Conservation (phyloP, 148 eudicot genomes). For the Camellia sinensis region DNA sequence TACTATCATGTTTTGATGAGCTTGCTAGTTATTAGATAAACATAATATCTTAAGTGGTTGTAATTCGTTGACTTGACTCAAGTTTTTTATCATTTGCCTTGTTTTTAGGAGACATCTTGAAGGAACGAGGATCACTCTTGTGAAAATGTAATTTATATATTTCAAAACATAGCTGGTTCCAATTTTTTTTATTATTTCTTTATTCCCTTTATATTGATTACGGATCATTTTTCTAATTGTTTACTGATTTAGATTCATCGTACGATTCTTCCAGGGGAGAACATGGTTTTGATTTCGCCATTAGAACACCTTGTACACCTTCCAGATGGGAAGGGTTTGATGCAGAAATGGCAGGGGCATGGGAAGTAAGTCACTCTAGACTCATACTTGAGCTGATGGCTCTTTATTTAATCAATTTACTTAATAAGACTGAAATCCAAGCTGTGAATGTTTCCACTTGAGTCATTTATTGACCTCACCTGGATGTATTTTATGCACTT, state of each 20-base stretch:
- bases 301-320: constrained; percentile 93
- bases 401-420: background rate
- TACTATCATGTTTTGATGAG: constrained; percentile 4
- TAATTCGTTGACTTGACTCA: constrained; percentile 18
- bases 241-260: constrained; percentile 7
- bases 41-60: background rate
- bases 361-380: constrained; percentile 62
- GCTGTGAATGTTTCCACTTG: background rate
- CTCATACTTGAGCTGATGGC: constrained; percentile 4
- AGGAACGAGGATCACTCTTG: constrained; percentile 89
- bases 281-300: constrained; percentile 76
- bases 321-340: constrained; percentile 91
- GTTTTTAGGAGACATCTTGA: constrained; percentile 75
- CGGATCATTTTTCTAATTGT: constrained; percentile 10
- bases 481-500: background rate
- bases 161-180: constrained; percentile 12
- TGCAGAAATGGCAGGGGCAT: constrained; percentile 80
- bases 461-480: background rate
- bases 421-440: background rate
- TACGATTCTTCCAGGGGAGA: constrained; percentile 57
- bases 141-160: constrained; percentile 51
- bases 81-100: constrained; percentile 19
- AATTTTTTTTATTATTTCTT: background rate
- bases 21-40: constrained; percentile 1
- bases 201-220: constrained; percentile 6